A percentile compares a stretch with the other conserved stretches of the same genome.
phyloP scores from a whole-genome alignment of 2,329 filamentous ascomycete genomes.

The Venturia pyrina region DNA sequence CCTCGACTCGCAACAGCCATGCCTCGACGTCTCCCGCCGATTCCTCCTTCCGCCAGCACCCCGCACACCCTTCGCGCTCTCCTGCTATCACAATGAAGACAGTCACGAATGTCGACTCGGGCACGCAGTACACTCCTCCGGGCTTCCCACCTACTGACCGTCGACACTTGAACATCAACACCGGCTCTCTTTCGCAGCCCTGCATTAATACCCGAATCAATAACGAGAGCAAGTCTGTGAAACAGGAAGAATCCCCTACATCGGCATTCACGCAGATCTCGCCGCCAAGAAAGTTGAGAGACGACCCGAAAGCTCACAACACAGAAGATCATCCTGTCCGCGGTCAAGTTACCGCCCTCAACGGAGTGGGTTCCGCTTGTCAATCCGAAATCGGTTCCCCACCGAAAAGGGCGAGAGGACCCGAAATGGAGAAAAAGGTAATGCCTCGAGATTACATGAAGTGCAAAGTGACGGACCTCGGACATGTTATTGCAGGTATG shows the following conservation, averaged over 20 bases:
- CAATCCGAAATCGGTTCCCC: slow-evolving; percentile 12
- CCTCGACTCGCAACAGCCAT: slow-evolving; percentile 4
- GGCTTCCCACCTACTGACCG: slow-evolving; percentile 33
- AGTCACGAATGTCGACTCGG: slow-evolving; percentile 36
- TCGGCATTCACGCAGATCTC: not conserved
- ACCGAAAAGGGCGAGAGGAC: slow-evolving; percentile 37
- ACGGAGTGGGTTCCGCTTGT: not conserved
- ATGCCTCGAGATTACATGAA: slow-evolving; percentile 71
- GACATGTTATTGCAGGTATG: slow-evolving; percentile 88
- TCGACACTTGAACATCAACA: not conserved
- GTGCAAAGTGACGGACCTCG: slow-evolving; percentile 76
- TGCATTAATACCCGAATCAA: not conserved
- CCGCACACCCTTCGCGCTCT: slow-evolving; percentile 19
- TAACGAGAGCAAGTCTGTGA: not conserved
- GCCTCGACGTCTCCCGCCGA: slow-evolving; percentile 2
- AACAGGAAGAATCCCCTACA: not conserved
- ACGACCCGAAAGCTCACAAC: not conserved
- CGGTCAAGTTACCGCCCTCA: not conserved
- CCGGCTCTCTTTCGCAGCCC: not conserved
- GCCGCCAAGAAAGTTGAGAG: not conserved
- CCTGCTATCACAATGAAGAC: slow-evolving; percentile 15
- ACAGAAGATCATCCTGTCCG: not conserved
- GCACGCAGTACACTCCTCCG: slow-evolving; percentile 46
- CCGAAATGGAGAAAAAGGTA: slow-evolving; percentile 39
- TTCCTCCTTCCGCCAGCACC: not conserved